These are phyloP conservation scores for Pseudogymnoascus sp. DNA, from an alignment of 2,329 filamentous ascomycete genomes.

Conservation along the genomic window DNA sequence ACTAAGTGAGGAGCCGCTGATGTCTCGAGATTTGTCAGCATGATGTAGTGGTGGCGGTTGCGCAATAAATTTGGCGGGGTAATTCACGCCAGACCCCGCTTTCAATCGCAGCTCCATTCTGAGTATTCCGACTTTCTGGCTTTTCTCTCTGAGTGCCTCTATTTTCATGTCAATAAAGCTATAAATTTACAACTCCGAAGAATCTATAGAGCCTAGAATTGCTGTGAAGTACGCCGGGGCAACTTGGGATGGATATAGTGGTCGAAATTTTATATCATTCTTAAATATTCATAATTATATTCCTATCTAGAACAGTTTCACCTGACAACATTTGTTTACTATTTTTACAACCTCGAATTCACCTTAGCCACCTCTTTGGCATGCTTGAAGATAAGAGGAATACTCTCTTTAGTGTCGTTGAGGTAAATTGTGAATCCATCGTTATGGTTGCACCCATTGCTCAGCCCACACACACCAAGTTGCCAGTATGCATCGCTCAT, in stretches of 20 bases:
- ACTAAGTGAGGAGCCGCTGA: too few species aligned
- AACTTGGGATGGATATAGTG: background rate
- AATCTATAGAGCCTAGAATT: too few species aligned
- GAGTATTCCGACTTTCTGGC: too few species aligned
- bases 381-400: slow-evolving; percentile 38
- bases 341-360: background rate
- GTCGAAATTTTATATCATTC: background rate
- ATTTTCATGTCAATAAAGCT: too few species aligned
- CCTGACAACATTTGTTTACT: background rate
- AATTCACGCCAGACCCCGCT: too few species aligned
- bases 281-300: background rate
- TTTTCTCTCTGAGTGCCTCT: too few species aligned
- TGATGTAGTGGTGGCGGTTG: too few species aligned
- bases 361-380: slow-evolving; percentile 30
- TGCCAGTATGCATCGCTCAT: slow-evolving; percentile 52
- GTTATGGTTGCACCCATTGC: slow-evolving; percentile 47
- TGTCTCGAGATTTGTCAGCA: too few species aligned
- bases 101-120: too few species aligned
- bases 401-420: slow-evolving; percentile 40
- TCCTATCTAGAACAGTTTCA: background rate
- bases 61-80: too few species aligned
- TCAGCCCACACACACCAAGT: slow-evolving; percentile 43
- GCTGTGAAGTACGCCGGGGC: background rate
- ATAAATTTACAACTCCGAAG: too few species aligned
- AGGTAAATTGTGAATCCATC: slow-evolving; percentile 52